These are phyloP conservation scores for Monilinia laxa DNA, from an alignment of 2,329 filamentous ascomycete genomes.

Conservation along the genomic window DNA sequence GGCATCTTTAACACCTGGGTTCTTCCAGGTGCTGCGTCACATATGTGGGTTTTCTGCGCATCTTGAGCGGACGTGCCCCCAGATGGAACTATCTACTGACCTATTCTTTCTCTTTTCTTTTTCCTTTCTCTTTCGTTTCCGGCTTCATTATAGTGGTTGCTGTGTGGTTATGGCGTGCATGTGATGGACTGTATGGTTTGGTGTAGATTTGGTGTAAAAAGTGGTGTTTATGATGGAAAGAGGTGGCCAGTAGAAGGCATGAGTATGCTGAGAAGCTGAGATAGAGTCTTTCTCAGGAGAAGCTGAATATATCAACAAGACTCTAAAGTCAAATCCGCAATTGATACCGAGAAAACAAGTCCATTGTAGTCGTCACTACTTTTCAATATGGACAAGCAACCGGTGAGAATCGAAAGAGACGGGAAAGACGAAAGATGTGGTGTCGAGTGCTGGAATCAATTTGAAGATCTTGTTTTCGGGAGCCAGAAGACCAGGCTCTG, in stretches of 20 bases:
- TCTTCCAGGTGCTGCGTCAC: constrained; percentile 4
- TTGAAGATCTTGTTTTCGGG: not conserved
- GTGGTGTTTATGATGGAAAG: not conserved
- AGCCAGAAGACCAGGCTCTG: not conserved
- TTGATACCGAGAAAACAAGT: constrained; percentile 3
- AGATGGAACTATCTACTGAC: not conserved
- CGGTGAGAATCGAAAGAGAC: not conserved
- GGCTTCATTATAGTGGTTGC: too few species aligned
- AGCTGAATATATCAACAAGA: not conserved
- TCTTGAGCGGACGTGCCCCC: not conserved
- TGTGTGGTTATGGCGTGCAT: too few species aligned
- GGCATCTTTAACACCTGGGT: not conserved
- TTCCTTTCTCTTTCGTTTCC: not conserved
- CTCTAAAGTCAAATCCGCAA: not conserved
- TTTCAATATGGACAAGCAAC: not conserved
- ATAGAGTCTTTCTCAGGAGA: not conserved
- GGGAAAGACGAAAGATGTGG: not conserved
- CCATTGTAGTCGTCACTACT: constrained; percentile 19
- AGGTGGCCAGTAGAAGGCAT: too few species aligned
- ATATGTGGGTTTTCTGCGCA: constrained; percentile 5
- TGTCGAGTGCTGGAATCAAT: not conserved
- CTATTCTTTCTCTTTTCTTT: not conserved
- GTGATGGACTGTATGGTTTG: too few species aligned
- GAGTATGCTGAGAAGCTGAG: not conserved
- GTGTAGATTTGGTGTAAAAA: not conserved